Conservation (phyloP, 2,329 filamentous ascomycete genomes). For the Periconia macrospinosa region DNA sequence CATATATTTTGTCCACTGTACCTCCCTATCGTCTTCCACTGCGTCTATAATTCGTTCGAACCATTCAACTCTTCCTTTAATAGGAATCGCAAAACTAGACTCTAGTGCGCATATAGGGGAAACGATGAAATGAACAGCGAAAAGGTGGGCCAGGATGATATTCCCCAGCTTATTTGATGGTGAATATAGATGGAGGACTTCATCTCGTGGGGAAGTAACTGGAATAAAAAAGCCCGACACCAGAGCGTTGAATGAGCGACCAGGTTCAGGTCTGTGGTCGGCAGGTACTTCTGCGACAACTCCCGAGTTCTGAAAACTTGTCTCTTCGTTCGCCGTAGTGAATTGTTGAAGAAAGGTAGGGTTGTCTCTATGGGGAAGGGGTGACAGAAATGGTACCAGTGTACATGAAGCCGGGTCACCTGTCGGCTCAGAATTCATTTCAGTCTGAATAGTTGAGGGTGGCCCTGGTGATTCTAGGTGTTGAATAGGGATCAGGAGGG, state of each 20-base stretch:
- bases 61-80: slow-evolving; percentile 41
- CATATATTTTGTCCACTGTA: slow-evolving; percentile 36
- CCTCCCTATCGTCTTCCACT: slow-evolving; percentile 27
- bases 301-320: slow-evolving; percentile 2
- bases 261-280: slow-evolving; percentile 1
- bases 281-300: slow-evolving; percentile 8
- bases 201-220: slow-evolving; percentile 21
- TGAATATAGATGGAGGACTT: slow-evolving; percentile 16
- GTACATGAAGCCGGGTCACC: too few relatives aligned
- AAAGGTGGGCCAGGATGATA: slow-evolving; percentile 20
- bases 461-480: background rate
- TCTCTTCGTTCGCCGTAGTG: background rate
- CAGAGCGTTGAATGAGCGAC: slow-evolving; percentile 16
- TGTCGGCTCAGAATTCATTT: too few relatives aligned
- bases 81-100: slow-evolving; percentile 11
- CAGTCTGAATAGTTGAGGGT: too few relatives aligned
- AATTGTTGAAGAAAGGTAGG: background rate
- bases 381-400: too few relatives aligned
- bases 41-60: slow-evolving; percentile 37
- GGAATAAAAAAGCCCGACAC: slow-evolving; percentile 18
- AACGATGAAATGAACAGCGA: slow-evolving; percentile 16
- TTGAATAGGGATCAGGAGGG: slow-evolving; percentile 8
- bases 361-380: too few relatives aligned
- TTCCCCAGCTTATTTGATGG: slow-evolving; percentile 15
- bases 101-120: slow-evolving; percentile 15